Evolutionary conservation across 2,329 filamentous ascomycete genomes (phyloP).

Genomic region (Xylaria sp.): DNA sequence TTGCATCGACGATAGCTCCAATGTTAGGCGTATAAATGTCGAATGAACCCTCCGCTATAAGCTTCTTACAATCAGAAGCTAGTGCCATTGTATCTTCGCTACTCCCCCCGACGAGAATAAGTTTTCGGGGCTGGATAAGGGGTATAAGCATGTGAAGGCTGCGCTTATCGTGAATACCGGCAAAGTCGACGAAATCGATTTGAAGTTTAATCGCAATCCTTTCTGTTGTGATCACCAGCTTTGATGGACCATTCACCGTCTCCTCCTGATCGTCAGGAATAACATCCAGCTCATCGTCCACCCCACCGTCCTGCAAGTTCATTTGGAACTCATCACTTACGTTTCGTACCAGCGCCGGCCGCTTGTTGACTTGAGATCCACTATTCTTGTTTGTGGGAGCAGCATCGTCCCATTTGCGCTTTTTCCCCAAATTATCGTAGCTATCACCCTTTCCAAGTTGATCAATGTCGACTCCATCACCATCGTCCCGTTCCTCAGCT

Average conservation of each 20-base stretch:
- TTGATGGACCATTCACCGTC: slow-evolving; percentile 72
- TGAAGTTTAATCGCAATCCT: slow-evolving; percentile 75
- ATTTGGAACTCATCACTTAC: slow-evolving; percentile 60
- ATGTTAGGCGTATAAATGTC: slow-evolving; percentile 84
- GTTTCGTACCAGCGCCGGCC: slow-evolving; percentile 60
- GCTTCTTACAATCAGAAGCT: slow-evolving; percentile 80
- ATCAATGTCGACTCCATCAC: slow-evolving; percentile 71
- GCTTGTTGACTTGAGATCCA: slow-evolving; percentile 65
- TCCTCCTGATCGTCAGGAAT: slow-evolving; percentile 67
- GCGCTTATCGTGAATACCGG: slow-evolving; percentile 90
- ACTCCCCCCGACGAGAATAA: slow-evolving; percentile 89
- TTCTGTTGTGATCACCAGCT: slow-evolving; percentile 73
- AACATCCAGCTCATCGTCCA: slow-evolving; percentile 66
- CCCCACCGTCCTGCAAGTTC: slow-evolving; percentile 52
- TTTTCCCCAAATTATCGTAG: slow-evolving; percentile 81
- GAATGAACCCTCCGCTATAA: slow-evolving; percentile 66
- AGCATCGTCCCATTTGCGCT: slow-evolving; percentile 88
- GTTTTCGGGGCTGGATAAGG: slow-evolving; percentile 90
- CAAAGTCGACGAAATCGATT: slow-evolving; percentile 90
- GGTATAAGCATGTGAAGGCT: slow-evolving; percentile 95
- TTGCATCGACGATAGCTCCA: slow-evolving; percentile 83
- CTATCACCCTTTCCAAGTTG: slow-evolving; percentile 60
- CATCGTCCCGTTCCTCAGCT: slow-evolving; percentile 86
- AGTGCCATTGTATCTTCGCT: slow-evolving; percentile 80
- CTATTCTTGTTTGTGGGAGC: slow-evolving; percentile 57